These are phyloP conservation scores for Oenanthe sinensis DNA, from an alignment of 129 eudicot genomes.

Conservation along the genomic window DNA sequence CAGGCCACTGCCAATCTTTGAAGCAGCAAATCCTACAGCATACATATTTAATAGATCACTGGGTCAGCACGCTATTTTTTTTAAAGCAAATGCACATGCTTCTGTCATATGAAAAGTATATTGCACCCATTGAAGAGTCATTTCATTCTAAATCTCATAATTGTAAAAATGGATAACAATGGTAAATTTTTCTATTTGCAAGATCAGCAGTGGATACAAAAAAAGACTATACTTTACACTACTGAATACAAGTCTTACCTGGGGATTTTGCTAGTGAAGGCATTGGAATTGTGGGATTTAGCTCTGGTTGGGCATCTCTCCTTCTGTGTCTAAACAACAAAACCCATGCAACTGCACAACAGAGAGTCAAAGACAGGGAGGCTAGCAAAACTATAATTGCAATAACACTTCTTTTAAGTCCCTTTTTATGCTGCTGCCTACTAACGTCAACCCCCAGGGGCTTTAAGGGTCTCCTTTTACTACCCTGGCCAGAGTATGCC, in stretches of 20 bases:
- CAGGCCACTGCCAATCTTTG: conserved; percentile 59
- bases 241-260: conserved; percentile 27
- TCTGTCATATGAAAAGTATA: not conserved
- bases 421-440: conserved; percentile 31
- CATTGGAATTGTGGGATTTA: conserved; percentile 24
- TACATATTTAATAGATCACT: not conserved
- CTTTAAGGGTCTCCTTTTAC: conserved; percentile 45
- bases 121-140: not conserved
- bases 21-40: conserved; percentile 42
- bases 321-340: conserved; percentile 37
- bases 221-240: not conserved
- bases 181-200: not conserved
- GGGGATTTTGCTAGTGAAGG: conserved; percentile 53
- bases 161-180: not conserved
- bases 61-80: not conserved
- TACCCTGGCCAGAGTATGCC: conserved; percentile 49
- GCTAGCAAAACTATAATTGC: conserved; percentile 57
- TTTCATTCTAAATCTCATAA: not conserved
- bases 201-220: not conserved
- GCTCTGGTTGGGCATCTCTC: conserved; percentile 15
- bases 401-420: conserved; percentile 43
- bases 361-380: conserved; percentile 38
- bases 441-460: conserved; percentile 77
- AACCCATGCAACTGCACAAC: conserved; percentile 63
- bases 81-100: not conserved